These are phyloP conservation scores for Lichina pygmaea DNA, from an alignment of 495 filamentous ascomycete species.

Conservation along the genomic window DNA sequence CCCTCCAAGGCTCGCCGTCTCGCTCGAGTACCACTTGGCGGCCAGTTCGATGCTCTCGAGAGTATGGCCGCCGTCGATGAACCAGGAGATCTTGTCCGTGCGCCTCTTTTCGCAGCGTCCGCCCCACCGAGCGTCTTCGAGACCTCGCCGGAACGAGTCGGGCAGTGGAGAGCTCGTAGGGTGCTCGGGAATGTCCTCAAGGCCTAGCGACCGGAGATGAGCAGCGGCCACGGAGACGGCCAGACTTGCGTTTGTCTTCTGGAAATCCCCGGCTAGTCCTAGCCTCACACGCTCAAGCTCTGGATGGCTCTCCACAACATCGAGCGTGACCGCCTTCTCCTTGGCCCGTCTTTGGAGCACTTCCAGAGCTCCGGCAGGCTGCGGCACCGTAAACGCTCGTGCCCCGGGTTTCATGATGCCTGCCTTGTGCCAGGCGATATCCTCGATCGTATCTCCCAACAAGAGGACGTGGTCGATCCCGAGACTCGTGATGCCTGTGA, in stretches of 20 bases:
- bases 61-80: slow-evolving; percentile 81
- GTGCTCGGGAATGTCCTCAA: slow-evolving; percentile 18
- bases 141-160: slow-evolving; percentile 39
- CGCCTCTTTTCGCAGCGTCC: slow-evolving; percentile 60
- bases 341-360: slow-evolving; percentile 45
- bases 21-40: slow-evolving; percentile 50
- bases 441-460: slow-evolving; percentile 59
- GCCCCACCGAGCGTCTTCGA: slow-evolving; percentile 47
- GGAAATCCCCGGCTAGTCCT: slow-evolving; percentile 54
- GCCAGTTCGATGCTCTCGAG: slow-evolving; percentile 61
- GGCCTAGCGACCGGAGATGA: slow-evolving; percentile 19
- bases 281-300: slow-evolving; percentile 38
- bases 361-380: slow-evolving; percentile 32
- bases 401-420: slow-evolving; percentile 61
- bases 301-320: slow-evolving; percentile 33
- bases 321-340: slow-evolving; percentile 32
- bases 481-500: slow-evolving; percentile 52
- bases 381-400: slow-evolving; percentile 48
- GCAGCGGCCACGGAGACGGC: slow-evolving; percentile 49
- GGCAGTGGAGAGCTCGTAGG: slow-evolving; percentile 19
- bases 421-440: slow-evolving; percentile 94
- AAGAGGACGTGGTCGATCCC: slow-evolving; percentile 72
- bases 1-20: slow-evolving; percentile 9
- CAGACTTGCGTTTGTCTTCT: slow-evolving; percentile 64
- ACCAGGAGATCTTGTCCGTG: slow-evolving; percentile 50